Evolutionary conservation across 1,284 basidiomycete genomes (phyloP).

Genomic region (Ceratobasidium sp.): DNA sequence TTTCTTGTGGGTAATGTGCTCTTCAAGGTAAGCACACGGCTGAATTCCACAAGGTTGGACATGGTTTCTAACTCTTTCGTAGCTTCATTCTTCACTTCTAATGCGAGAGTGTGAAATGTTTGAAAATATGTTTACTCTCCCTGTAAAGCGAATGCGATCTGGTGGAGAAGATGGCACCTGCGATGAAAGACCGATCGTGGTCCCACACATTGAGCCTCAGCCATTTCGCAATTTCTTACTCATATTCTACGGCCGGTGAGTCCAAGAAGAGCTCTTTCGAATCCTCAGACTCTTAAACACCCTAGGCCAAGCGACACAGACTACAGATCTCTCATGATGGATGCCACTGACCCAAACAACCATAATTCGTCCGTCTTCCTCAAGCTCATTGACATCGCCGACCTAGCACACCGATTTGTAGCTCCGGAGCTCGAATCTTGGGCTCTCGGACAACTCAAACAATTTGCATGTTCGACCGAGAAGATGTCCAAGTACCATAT

Average conservation of each 20-base stretch:
- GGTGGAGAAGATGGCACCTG: slow-evolving; percentile 11
- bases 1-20: slow-evolving; percentile 24
- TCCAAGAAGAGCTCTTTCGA: not conserved
- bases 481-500: slow-evolving; percentile 11
- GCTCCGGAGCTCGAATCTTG: slow-evolving; percentile 21
- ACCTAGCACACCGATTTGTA: slow-evolving; percentile 28
- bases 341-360: not conserved
- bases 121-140: slow-evolving; percentile 29
- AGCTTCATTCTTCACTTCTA: slow-evolving; percentile 30
- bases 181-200: slow-evolving; percentile 27
- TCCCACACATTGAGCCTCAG: slow-evolving; percentile 20
- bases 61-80: not conserved
- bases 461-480: not conserved
- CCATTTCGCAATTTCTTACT: slow-evolving; percentile 27
- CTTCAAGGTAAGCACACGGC: slow-evolving; percentile 5
- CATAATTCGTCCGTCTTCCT: not conserved
- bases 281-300: not conserved
- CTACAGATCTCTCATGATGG: slow-evolving; percentile 7
- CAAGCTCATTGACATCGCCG: slow-evolving; percentile 25
- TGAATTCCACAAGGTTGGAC: not conserved
- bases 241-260: slow-evolving; percentile 27
- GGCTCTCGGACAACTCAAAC: slow-evolving; percentile 29
- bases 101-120: slow-evolving; percentile 27
- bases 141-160: not conserved
- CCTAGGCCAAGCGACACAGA: slow-evolving; percentile 19